phyloP scores from a whole-genome alignment of 108 stramenopile species.

The Skeletonema grethae region DNA sequence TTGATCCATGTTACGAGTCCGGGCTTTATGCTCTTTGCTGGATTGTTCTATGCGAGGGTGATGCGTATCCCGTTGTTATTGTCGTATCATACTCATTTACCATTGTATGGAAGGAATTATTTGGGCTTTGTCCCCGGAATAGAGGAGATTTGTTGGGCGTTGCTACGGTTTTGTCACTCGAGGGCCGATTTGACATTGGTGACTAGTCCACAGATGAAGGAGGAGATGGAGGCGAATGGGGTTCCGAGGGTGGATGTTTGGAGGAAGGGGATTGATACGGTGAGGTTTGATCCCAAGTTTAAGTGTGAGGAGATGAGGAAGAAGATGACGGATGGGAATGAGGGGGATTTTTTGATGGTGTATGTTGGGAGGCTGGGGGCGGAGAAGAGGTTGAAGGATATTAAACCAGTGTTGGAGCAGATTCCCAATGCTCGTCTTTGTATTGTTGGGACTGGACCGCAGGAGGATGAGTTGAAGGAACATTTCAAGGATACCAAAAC shows the following conservation, averaged over 20 bases:
- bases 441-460: slow-evolving; percentile 71
- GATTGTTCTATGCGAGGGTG: slow-evolving; percentile 81
- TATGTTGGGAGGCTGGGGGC: slow-evolving; percentile 90
- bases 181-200: slow-evolving; percentile 93
- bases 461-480: slow-evolving; percentile 55
- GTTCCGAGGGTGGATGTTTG: slow-evolving; percentile 93
- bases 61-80: slow-evolving; percentile 83
- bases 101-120: slow-evolving; percentile 88
- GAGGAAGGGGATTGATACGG: slow-evolving; percentile 95
- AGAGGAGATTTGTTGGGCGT: slow-evolving; percentile 74
- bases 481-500: slow-evolving; percentile 64
- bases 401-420: slow-evolving; percentile 79
- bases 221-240: slow-evolving; percentile 82
- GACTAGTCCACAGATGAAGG: slow-evolving; percentile 91
- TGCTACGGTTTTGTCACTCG: slow-evolving; percentile 77
- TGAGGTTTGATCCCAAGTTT: slow-evolving; percentile 89
- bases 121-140: slow-evolving; percentile 80
- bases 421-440: slow-evolving; percentile 59
- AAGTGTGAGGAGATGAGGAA: slow-evolving; percentile 65
- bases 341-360: slow-evolving; percentile 86
- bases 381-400: slow-evolving; percentile 84
- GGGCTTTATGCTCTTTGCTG: slow-evolving; percentile 88
- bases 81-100: slow-evolving; percentile 96
- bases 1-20: slow-evolving; percentile 95
- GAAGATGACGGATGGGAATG: slow-evolving; percentile 79